Evolutionary conservation across 805 yeast genomes (phyloP).

Genomic region (Suhomyces sp.): DNA sequence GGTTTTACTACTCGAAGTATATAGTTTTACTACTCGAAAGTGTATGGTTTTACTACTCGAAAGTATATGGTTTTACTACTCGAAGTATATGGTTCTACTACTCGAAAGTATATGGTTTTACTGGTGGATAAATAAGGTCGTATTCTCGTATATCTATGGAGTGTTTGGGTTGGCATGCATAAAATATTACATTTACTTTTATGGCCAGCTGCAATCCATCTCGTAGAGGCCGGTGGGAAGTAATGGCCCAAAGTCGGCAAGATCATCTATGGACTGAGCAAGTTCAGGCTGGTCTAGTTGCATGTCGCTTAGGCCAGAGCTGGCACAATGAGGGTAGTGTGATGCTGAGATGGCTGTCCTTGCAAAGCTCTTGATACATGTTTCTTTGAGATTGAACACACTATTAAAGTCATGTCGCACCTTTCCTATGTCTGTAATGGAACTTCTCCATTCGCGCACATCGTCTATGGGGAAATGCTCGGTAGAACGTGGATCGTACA

Average conservation of each 20-base stretch:
- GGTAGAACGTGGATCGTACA: conserved; percentile 18
- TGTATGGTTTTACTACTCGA: too few relatives aligned
- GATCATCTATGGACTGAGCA: neutral
- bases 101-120: too few relatives aligned
- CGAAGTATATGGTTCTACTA: too few relatives aligned
- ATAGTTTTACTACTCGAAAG: too few relatives aligned
- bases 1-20: too few relatives aligned
- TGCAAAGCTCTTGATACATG: conserved; percentile 15
- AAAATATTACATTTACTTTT: neutral
- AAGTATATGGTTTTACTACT: too few relatives aligned
- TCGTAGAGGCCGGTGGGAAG: neutral
- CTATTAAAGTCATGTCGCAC: conserved; percentile 20
- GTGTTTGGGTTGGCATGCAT: neutral
- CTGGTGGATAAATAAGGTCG: neutral
- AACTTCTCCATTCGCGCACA: conserved; percentile 24
- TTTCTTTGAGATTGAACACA: conserved; percentile 22
- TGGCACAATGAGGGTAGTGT: conserved; percentile 9
- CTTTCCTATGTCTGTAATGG: conserved; percentile 22
- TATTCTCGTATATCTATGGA: neutral
- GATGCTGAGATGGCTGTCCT: conserved; percentile 5
- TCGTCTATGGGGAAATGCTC: conserved; percentile 16
- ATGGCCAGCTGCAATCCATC: neutral
- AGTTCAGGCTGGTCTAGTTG: neutral
- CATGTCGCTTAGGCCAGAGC: neutral
- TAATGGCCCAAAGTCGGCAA: neutral